These are phyloP conservation scores for Starmerella vaccinii DNA, from an alignment of 805 yeast species.

Conservation along the genomic window DNA sequence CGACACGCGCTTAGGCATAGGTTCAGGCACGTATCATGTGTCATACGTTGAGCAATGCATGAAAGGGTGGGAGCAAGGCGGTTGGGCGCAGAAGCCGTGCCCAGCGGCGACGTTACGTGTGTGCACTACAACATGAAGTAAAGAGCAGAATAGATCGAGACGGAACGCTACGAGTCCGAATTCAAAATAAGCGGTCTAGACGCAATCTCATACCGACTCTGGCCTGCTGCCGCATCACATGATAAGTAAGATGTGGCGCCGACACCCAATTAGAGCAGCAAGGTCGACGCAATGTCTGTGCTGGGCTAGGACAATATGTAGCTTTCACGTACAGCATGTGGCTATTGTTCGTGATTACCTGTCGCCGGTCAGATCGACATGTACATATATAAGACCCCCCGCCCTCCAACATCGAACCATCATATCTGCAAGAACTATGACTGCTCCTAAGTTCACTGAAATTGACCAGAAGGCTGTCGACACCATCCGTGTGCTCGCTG, in stretches of 20 bases:
- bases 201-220: neutral
- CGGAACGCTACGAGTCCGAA: neutral
- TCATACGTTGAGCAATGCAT: slow-evolving; percentile 3
- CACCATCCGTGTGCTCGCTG: slow-evolving; percentile 82
- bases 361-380: neutral
- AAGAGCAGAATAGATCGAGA: too few species aligned
- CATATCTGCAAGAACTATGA: neutral
- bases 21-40: neutral
- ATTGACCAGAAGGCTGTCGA: slow-evolving; percentile 66
- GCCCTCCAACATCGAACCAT: neutral
- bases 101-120: neutral
- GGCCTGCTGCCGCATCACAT: neutral
- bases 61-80: neutral
- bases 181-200: neutral
- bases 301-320: slow-evolving; percentile 2
- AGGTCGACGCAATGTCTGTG: neutral
- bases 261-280: neutral
- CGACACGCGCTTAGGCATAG: neutral
- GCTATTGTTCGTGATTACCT: slow-evolving; percentile 6
- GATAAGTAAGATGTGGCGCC: slow-evolving; percentile 2
- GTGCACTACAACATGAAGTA: too few species aligned
- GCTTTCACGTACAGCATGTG: slow-evolving; percentile 1
- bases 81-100: neutral
- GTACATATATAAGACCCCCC: neutral
- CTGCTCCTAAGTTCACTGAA: slow-evolving; percentile 36